These are phyloP conservation scores for Stromatinia cepivora DNA, from an alignment of 2,329 filamentous ascomycete genomes.

Conservation along the genomic window DNA sequence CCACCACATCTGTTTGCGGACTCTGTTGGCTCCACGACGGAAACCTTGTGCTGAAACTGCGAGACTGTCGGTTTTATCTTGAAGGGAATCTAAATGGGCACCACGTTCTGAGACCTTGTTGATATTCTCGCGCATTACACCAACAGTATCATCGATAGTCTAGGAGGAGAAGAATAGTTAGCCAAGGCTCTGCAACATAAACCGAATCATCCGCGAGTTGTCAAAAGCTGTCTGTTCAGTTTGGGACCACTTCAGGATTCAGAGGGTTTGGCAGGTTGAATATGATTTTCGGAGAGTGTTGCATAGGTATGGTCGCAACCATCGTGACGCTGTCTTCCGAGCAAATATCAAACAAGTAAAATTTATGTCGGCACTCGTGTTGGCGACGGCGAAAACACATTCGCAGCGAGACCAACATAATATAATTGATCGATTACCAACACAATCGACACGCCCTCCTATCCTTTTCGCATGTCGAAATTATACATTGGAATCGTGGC, in stretches of 20 bases:
- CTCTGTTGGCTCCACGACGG: constrained; percentile 91
- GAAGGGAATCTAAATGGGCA: constrained; percentile 80
- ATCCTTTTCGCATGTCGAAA: not conserved
- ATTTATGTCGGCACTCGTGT: not conserved
- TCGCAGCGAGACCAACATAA: constrained; percentile 25
- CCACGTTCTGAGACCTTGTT: constrained; percentile 94
- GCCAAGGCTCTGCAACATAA: constrained; percentile 25
- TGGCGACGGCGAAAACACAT: constrained; percentile 29
- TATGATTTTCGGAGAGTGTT: not conserved
- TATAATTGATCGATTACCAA: constrained; percentile 13
- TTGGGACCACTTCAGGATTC: not conserved
- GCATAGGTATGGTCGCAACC: not conserved
- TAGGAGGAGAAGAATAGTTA: constrained; percentile 45
- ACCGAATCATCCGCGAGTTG: constrained; percentile 1
- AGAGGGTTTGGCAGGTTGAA: not conserved
- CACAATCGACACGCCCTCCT: not conserved
- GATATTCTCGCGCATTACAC: constrained; percentile 96
- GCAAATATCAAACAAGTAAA: too few relatives aligned
- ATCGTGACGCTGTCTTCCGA: not conserved
- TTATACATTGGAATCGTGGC: not conserved
- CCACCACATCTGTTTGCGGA: constrained; percentile 90
- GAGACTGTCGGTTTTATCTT: constrained; percentile 94
- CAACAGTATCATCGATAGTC: constrained; percentile 97
- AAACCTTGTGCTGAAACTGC: constrained; percentile 92
- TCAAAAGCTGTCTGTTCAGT: not conserved